Percentiles rank a stretch among this genome's conserved stretches.
These are phyloP conservation scores for Inonotus hispidus DNA, from an alignment of 1,284 basidiomycete genomes.

Conservation along the genomic window DNA sequence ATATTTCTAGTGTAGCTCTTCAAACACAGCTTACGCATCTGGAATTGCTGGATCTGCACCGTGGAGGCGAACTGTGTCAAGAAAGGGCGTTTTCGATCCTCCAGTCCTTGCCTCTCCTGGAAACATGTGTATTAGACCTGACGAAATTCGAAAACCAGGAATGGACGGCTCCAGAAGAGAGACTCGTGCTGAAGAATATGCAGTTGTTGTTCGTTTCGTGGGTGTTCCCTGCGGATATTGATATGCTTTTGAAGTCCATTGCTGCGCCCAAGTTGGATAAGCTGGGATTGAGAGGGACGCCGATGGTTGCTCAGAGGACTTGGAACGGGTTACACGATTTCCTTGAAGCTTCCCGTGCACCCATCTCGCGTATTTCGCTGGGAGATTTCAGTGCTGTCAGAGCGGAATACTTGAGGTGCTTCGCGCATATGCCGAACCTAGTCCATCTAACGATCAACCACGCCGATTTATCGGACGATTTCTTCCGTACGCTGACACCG, in stretches of 20 bases:
- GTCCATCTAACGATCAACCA: conserved; percentile 16
- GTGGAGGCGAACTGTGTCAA: conserved; percentile 9
- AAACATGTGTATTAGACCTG: conserved; percentile 11
- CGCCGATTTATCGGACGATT: not conserved
- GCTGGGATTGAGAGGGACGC: conserved; percentile 11
- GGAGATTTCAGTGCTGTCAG: conserved; percentile 13
- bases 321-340: conserved; percentile 10
- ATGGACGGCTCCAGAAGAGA: not conserved
- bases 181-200: not conserved
- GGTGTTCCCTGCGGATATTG: conserved; percentile 10
- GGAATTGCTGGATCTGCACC: conserved; percentile 11
- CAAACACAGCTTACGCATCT: conserved; percentile 14
- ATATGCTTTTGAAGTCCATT: conserved; percentile 4
- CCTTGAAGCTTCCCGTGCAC: conserved; percentile 6
- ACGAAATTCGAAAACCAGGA: not conserved
- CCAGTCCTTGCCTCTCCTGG: conserved; percentile 1
- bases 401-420: not conserved
- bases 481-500: not conserved
- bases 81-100: conserved; percentile 6
- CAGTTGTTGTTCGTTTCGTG: conserved; percentile 13
- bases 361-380: conserved; percentile 9
- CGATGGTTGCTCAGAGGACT: not conserved
- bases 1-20: not conserved
- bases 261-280: conserved; percentile 13
- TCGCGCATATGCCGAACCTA: not conserved